Conservation (phyloP, 1,284 basidiomycete genomes). For the Rhodotorula mucilaginosa region DNA sequence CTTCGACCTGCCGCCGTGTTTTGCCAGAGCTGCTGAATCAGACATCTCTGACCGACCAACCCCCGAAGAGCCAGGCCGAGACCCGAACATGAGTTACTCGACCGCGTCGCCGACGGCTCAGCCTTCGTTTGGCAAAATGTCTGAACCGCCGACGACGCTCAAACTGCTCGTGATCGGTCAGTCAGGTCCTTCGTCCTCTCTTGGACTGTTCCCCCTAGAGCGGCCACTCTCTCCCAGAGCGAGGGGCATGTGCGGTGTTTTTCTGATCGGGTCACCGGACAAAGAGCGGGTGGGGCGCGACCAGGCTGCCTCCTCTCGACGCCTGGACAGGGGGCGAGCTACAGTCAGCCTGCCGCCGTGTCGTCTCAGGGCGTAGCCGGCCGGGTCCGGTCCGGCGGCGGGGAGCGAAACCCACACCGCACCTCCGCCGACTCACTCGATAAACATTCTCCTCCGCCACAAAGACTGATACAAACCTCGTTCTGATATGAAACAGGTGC, state of each 20-base stretch:
- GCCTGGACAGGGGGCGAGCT: too few relatives aligned
- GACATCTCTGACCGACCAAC: not conserved
- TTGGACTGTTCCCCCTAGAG: too few relatives aligned
- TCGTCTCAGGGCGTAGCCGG: too few relatives aligned
- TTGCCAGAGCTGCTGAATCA: not conserved
- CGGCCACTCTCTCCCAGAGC: not conserved
- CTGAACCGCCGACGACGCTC: conserved; percentile 36
- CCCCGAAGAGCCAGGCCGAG: not conserved
- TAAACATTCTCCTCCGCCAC: not conserved
- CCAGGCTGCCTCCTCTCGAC: too few relatives aligned
- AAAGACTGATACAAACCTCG: not conserved
- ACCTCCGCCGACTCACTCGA: not conserved
- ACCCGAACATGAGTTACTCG: not conserved
- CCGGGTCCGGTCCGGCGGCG: too few relatives aligned
- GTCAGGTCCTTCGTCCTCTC: not conserved
- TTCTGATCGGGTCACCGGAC: too few relatives aligned
- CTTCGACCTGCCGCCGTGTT: not conserved
- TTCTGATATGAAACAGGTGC: conserved; percentile 7
- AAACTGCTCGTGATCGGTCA: conserved; percentile 41
- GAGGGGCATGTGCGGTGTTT: not conserved
- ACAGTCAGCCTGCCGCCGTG: too few relatives aligned
- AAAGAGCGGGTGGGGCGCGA: too few relatives aligned
- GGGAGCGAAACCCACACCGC: too few relatives aligned
- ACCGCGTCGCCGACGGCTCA: conserved; percentile 11
- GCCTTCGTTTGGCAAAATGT: conserved; percentile 22